Percentiles rank a stretch among this genome's conserved stretches.
phyloP scores from a whole-genome alignment of 768 basidiomycete species.

The Postia placenta region DNA sequence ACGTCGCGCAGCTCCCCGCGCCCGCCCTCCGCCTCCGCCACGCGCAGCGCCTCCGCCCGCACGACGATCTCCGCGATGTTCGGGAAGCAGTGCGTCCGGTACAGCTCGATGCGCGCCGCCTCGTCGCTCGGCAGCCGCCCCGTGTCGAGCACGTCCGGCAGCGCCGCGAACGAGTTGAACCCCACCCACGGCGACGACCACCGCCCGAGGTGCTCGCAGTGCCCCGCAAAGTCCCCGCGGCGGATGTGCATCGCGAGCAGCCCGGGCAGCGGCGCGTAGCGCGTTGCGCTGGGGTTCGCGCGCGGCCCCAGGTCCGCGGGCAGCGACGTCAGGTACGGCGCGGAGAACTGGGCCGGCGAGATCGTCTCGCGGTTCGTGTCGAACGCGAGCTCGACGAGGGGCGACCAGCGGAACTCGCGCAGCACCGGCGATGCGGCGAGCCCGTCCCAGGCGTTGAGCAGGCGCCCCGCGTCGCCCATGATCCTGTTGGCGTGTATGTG shows the following conservation, averaged over 20 bases:
- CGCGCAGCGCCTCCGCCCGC: slow-evolving; percentile 28
- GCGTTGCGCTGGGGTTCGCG: slow-evolving; percentile 6
- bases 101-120: slow-evolving; percentile 23
- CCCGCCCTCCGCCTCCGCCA: slow-evolving; percentile 10
- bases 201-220: slow-evolving; percentile 38
- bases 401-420: slow-evolving; percentile 17
- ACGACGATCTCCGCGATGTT: slow-evolving; percentile 40
- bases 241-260: slow-evolving; percentile 53
- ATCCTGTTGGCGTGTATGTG: neutral
- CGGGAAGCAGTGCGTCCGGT: slow-evolving; percentile 50
- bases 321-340: slow-evolving; percentile 9
- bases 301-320: neutral
- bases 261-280: slow-evolving; percentile 34
- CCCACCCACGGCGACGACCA: slow-evolving; percentile 38
- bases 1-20: slow-evolving; percentile 33
- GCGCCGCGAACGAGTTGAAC: slow-evolving; percentile 46
- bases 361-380: slow-evolving; percentile 15
- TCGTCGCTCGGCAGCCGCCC: slow-evolving; percentile 15
- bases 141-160: slow-evolving; percentile 39
- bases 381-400: slow-evolving; percentile 18
- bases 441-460: slow-evolving; percentile 11
- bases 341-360: slow-evolving; percentile 6
- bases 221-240: slow-evolving; percentile 48
- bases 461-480: slow-evolving; percentile 10
- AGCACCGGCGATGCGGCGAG: slow-evolving; percentile 14